phyloP scores from a whole-genome alignment of 495 filamentous ascomycete species.

The Tricharina praecox region DNA sequence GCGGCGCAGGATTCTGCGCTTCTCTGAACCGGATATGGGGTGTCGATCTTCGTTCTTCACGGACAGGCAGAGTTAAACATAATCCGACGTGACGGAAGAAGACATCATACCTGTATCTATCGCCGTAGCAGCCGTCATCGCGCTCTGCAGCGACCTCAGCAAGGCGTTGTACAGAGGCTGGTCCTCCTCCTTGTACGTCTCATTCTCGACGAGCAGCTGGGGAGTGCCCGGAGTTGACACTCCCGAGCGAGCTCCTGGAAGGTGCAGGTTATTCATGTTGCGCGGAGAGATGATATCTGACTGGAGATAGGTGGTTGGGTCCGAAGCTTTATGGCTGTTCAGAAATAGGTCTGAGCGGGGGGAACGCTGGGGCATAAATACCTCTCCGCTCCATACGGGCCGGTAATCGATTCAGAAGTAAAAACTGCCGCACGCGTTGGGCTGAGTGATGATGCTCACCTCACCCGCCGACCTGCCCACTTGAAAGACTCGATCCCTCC shows the following conservation, averaged over 20 bases:
- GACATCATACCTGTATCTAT: slow-evolving; percentile 15
- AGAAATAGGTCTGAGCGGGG: background rate
- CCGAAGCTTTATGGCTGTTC: background rate
- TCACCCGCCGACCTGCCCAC: too few species aligned
- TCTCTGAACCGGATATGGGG: slow-evolving; percentile 20
- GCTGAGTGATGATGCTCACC: too few species aligned
- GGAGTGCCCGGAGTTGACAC: background rate
- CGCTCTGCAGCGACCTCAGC: slow-evolving; percentile 3
- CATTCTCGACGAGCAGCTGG: background rate
- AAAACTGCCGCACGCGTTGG: too few species aligned
- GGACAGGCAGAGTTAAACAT: too few species aligned
- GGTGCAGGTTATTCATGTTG: background rate
- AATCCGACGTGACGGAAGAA: too few species aligned
- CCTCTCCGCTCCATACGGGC: background rate
- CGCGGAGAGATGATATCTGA: too few species aligned
- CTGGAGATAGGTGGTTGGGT: too few species aligned
- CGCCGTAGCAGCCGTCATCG: slow-evolving; percentile 5
- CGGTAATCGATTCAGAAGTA: background rate
- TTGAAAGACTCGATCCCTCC: too few species aligned
- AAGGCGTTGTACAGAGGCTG: slow-evolving; percentile 1
- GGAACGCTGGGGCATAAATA: background rate
- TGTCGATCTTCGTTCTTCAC: slow-evolving; percentile 26
- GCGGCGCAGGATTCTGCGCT: slow-evolving; percentile 6
- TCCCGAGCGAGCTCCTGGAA: background rate
- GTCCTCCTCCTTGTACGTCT: background rate